Conservation (phyloP, 306 rosid species). For the Fragaria iinumae region DNA sequence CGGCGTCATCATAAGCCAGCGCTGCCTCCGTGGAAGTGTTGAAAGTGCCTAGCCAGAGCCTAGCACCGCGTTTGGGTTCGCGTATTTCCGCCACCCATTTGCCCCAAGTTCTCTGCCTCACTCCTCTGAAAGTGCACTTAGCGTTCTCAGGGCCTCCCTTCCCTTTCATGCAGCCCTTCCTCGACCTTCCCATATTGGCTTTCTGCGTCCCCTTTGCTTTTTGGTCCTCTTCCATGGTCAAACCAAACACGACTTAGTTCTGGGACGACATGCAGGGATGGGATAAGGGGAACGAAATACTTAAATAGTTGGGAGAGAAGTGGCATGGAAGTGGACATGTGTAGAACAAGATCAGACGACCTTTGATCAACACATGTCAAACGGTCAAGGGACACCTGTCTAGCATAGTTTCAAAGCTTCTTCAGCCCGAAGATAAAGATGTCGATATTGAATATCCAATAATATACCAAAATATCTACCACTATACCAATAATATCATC, state of each 20-base stretch:
- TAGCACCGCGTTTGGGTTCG: slow-evolving; percentile 28
- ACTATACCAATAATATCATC: too few relatives aligned
- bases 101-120: slow-evolving; percentile 42
- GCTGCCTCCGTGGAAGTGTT: slow-evolving; percentile 35
- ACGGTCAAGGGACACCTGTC: slow-evolving; percentile 11
- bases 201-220: neutral
- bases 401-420: neutral
- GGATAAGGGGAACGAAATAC: neutral
- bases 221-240: slow-evolving; percentile 3
- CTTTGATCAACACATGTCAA: slow-evolving; percentile 11
- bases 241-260: neutral
- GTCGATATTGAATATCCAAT: neutral
- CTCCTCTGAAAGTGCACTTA: slow-evolving; percentile 28
- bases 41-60: slow-evolving; percentile 41
- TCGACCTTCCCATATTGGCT: slow-evolving; percentile 19
- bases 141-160: slow-evolving; percentile 37
- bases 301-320: neutral
- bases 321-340: neutral
- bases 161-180: slow-evolving; percentile 34
- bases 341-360: neutral
- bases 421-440: neutral
- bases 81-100: slow-evolving; percentile 42
- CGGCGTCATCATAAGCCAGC: slow-evolving; percentile 29
- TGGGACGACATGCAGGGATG: neutral
- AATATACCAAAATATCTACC: too few relatives aligned